Conservation (phyloP, 2,329 filamentous ascomycete genomes). For the Talaromyces verruculosus region DNA sequence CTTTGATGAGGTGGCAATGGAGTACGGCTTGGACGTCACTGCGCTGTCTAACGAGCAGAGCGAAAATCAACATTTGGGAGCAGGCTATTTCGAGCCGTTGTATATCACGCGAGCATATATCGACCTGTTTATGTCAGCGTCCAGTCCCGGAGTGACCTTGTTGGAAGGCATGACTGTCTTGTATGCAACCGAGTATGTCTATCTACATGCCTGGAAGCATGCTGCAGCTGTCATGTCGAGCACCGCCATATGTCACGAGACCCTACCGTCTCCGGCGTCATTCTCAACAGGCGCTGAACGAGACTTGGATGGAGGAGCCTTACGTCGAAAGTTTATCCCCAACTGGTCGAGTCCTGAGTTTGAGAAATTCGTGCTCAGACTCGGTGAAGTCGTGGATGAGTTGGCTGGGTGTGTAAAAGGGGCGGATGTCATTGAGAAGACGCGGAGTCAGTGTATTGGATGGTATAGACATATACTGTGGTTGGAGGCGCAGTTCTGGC, state of each 20-base stretch:
- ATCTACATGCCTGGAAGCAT: slow-evolving; percentile 59
- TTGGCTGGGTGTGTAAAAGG: slow-evolving; percentile 47
- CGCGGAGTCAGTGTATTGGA: slow-evolving; percentile 47
- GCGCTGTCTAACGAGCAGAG: slow-evolving; percentile 30
- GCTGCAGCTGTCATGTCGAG: slow-evolving; percentile 38
- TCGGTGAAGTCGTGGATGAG: slow-evolving; percentile 58
- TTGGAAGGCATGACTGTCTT: slow-evolving; percentile 71
- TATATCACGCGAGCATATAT: slow-evolving; percentile 56
- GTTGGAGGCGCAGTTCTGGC: slow-evolving; percentile 63
- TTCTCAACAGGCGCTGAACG: slow-evolving; percentile 17
- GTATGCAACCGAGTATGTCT: slow-evolving; percentile 72
- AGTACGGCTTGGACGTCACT: slow-evolving; percentile 58
- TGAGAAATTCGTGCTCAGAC: slow-evolving; percentile 56
- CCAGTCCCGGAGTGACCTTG: slow-evolving; percentile 53
- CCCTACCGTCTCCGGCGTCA: slow-evolving; percentile 24
- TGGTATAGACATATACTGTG: slow-evolving; percentile 53
- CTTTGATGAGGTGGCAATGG: slow-evolving; percentile 63
- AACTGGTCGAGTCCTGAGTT: slow-evolving; percentile 68
- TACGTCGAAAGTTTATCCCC: slow-evolving; percentile 64
- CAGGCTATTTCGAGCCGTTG: slow-evolving; percentile 34
- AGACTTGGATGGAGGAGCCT: slow-evolving; percentile 65
- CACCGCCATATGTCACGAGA: slow-evolving; percentile 21
- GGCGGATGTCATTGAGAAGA: slow-evolving; percentile 38
- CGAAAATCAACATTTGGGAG: slow-evolving; percentile 13
- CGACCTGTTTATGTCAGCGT: slow-evolving; percentile 60